These are phyloP conservation scores for Rhizopogon rudus DNA, from an alignment of 768 basidiomycete genomes.

Conservation along the genomic window DNA sequence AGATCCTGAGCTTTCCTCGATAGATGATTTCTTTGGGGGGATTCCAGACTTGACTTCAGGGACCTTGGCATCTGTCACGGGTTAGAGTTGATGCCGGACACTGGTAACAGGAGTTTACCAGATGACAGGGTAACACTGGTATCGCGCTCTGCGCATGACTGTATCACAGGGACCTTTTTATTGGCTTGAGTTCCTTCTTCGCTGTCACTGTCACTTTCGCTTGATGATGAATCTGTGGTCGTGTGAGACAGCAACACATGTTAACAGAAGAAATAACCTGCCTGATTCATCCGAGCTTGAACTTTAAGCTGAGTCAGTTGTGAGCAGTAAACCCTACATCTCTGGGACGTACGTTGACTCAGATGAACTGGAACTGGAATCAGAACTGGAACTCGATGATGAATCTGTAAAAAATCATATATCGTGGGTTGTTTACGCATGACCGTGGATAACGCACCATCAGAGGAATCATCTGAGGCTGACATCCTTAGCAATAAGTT, in stretches of 20 bases:
- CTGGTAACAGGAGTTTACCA: background rate
- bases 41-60: background rate
- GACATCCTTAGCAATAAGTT: slow-evolving; percentile 7
- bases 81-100: background rate
- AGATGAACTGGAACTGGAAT: slow-evolving; percentile 21
- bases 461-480: slow-evolving; percentile 23
- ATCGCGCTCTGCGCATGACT: slow-evolving; percentile 20
- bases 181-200: background rate
- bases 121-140: slow-evolving; percentile 38
- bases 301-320: slow-evolving; percentile 9
- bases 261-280: slow-evolving; percentile 12
- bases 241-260: slow-evolving; percentile 10
- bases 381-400: slow-evolving; percentile 17
- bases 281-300: slow-evolving; percentile 14
- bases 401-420: slow-evolving; percentile 8
- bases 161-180: slow-evolving; percentile 1
- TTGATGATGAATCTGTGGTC: slow-evolving; percentile 2
- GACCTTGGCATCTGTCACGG: background rate
- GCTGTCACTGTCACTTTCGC: slow-evolving; percentile 5
- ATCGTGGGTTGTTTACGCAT: background rate
- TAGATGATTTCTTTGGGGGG: background rate
- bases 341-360: slow-evolving; percentile 17
- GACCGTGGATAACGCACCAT: slow-evolving; percentile 12
- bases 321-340: background rate
- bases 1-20: slow-evolving; percentile 23